phyloP scores from a whole-genome alignment of 495 filamentous ascomycete species.

The Staphylotrichum longicolle region DNA sequence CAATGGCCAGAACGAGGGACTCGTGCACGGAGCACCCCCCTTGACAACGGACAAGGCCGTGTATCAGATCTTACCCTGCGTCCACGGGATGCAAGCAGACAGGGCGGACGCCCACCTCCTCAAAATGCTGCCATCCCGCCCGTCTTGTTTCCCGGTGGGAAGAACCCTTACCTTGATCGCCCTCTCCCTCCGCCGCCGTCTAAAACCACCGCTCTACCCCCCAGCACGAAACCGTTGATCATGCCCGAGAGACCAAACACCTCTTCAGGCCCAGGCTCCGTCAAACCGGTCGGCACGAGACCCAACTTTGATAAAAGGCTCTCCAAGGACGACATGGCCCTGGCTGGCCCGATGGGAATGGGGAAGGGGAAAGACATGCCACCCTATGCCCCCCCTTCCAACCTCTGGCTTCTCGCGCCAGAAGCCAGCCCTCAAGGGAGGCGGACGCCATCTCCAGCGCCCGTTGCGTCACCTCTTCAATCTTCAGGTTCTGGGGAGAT shows the following conservation, averaged over 20 bases:
- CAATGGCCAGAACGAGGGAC: conserved; percentile 30
- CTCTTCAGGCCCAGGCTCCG: conserved; percentile 34
- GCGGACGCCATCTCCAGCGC: conserved; percentile 24
- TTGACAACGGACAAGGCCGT: conserved; percentile 39
- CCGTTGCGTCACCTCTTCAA: conserved; percentile 35
- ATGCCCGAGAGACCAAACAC: conserved; percentile 46
- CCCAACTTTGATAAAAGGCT: conserved; percentile 39
- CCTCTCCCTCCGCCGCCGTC: conserved; percentile 39
- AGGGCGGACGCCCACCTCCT: conserved; percentile 21
- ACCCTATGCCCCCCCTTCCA: conserved; percentile 23
- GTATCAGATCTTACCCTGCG: conserved; percentile 47
- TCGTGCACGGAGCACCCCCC: conserved; percentile 41
- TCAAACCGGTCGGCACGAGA: conserved; percentile 20
- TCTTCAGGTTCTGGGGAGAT: conserved; percentile 38
- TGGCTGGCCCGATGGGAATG: conserved; percentile 28
- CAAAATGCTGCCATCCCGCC: conserved; percentile 38
- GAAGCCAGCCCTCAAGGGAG: conserved; percentile 38
- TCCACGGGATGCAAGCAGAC: conserved; percentile 27
- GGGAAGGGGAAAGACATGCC: conserved; percentile 26
- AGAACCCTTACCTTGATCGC: conserved; percentile 39
- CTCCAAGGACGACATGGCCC: conserved; percentile 52
- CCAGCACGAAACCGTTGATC: conserved; percentile 26
- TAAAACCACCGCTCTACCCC: conserved; percentile 22
- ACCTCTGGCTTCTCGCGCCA: conserved; percentile 44
- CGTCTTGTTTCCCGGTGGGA: conserved; percentile 32